Percentiles rank a stretch among this genome's conserved stretches.
Evolutionary conservation across 331 rosid species (phyloP).

Genomic region (Dryas integrifolia): DNA sequence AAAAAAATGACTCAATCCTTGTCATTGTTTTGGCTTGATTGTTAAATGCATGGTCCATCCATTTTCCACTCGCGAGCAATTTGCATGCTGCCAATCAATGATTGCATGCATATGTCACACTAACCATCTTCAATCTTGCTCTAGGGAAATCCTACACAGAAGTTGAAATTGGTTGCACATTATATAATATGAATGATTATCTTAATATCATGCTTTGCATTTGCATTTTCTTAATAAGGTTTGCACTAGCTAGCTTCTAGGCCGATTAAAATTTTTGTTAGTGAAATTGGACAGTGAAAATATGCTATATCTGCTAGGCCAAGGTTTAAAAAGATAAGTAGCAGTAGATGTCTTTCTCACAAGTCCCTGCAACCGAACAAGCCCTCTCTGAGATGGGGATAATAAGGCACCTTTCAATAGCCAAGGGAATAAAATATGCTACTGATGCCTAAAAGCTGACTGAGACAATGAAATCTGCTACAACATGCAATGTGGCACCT

Average conservation of each 20-base stretch:
- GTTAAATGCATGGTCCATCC: slow-evolving; percentile 2
- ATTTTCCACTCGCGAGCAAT: slow-evolving; percentile 6
- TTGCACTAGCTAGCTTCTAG: too few species aligned
- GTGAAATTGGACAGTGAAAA: too few species aligned
- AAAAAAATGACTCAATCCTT: neutral
- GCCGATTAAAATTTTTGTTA: too few species aligned
- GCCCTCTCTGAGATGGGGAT: slow-evolving; percentile 16
- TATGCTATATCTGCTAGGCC: too few species aligned
- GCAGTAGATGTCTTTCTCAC: slow-evolving; percentile 6
- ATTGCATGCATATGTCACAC: neutral
- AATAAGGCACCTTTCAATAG: slow-evolving; percentile 13
- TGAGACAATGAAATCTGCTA: slow-evolving; percentile 25
- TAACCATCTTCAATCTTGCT: neutral
- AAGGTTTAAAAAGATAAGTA: neutral
- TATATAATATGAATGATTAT: too few species aligned
- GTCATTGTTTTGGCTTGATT: neutral
- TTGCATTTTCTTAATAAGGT: too few species aligned
- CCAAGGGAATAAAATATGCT: slow-evolving; percentile 28
- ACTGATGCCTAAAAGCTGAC: slow-evolving; percentile 11
- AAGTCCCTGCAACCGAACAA: slow-evolving; percentile 12
- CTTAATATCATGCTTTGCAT: too few species aligned
- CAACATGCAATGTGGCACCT: slow-evolving; percentile 22
- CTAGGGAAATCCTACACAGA: neutral
- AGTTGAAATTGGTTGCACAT: too few species aligned
- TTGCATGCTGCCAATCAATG: slow-evolving; percentile 6